Base-by-base conservation (phyloP, 257 asterid genomes). In the Orobanche coerulescens region DNA sequence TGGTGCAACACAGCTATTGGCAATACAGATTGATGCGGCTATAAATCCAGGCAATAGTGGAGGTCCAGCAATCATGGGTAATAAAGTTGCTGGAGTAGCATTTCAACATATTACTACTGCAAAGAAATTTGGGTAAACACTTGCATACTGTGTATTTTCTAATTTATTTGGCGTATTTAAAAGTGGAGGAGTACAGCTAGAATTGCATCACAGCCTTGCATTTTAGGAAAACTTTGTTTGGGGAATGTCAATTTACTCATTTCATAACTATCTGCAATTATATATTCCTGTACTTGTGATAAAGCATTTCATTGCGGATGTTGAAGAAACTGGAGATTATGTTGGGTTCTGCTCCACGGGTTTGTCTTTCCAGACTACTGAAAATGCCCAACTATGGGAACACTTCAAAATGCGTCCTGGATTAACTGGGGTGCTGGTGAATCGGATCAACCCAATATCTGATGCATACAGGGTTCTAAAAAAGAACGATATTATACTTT, bases 11-110 rank as follows among this genome's bases (percentile, higher is more conserved):
- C 98, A 88, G 69, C 85, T 88, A 11, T 64, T 92, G 77, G 95
- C 98, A 14, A 92, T 92, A 67, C 98, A 92, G 81, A 92, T 92
- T 72, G 98, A 92, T 74, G 98, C 98, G 20, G 98, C 98, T 57
- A 92, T 92, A 71, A 92, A 92, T 77, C 97, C 98, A 4, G 98
- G 97, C 54, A 92, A 92, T 63, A 92, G 98, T 61, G 98, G 98
- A 55, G 98, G 97, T 42, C 98, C 98, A 4, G 98, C 98, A 62
- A 79, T 92, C 71, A 84, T 88, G 98, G 97, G 86, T 48, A 91
- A 88, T 74, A 92, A 82, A 78, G 98, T 92, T 65, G 96, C 92
- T 34, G 98, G 98, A 28, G 96, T 92, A 65, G 97, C 98, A 59
- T 92, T 92, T 76, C 98, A 92, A 72, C 88, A 92, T 79, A 95